Evolutionary conservation across 768 basidiomycete species (phyloP), one percentile per base, ranked within the genome.

Genomic region (Psilocybe azurescens): DNA sequence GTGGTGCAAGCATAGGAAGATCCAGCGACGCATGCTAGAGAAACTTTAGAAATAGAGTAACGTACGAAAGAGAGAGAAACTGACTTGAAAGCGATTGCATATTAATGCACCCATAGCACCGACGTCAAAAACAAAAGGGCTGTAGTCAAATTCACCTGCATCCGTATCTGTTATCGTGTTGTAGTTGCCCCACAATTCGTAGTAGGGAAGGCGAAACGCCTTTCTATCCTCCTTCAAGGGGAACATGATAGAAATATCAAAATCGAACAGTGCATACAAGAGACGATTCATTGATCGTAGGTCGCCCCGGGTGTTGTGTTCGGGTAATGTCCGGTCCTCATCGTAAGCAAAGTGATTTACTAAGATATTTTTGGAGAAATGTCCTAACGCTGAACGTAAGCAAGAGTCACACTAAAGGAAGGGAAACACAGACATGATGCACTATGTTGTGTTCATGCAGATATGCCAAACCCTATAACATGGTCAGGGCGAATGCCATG

Each of bases 1-100:
- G 58, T 3, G 73, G 73, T 1, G 72, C 74, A 3, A 75, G 50
- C 57, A 74, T 58, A 71, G 13, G 74, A 16, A 67, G 51, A 50
- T 70, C 58, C 68, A 73, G 33, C 7, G 39, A 13, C 68, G 56
- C 70, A 72, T 4, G 60, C 63, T 18, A n/a, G 14, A n/a, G 49
- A 18, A n/a, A 59, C n/a, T 1, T 38, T 14, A 50, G 33, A 36
- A 53, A 67, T 70, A 10, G 33, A 13, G 18, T 3, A 48, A 36
- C 1, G 6, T 39, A 48, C 32, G 50, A 38, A 44, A 44, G 18
- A 32, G 16, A 28, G 48, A 13, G 10, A 18, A 47, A 59, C n/a
- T 16, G 6, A 64, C 59, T 59, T 69, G 59, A 44, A 29, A 59
- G 4, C 16, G 16, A 0, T 44, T n/a, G 36, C 60, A 58, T 28